These are phyloP conservation scores for Lophiotrema nucula DNA, from an alignment of 495 filamentous ascomycete species.

Conservation along the genomic window DNA sequence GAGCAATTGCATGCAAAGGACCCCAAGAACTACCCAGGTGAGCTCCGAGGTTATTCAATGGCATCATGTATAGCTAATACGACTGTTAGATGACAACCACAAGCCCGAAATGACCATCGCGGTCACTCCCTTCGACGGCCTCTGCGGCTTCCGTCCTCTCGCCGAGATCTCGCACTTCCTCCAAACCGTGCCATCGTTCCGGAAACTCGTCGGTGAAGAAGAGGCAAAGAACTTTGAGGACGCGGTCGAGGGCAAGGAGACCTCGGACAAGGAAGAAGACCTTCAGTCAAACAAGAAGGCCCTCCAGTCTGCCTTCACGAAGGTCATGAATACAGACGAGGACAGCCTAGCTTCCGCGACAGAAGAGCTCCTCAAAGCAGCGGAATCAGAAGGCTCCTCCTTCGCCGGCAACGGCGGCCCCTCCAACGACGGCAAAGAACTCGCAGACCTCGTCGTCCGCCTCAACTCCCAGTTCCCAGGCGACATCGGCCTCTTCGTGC, in stretches of 20 bases:
- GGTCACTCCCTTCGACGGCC: slow-evolving; percentile 89
- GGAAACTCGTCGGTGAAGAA: slow-evolving; percentile 70
- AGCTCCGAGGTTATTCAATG: background rate
- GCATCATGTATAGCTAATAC: background rate
- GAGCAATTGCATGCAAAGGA: slow-evolving; percentile 83
- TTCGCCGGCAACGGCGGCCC: slow-evolving; percentile 65
- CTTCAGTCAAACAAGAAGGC: slow-evolving; percentile 73
- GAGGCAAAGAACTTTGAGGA: slow-evolving; percentile 65
- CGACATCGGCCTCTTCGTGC: slow-evolving; percentile 74
- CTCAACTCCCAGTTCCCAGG: slow-evolving; percentile 74
- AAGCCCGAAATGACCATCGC: slow-evolving; percentile 99
- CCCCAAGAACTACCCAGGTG: slow-evolving; percentile 86
- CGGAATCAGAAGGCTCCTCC: slow-evolving; percentile 57
- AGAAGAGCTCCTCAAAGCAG: slow-evolving; percentile 66
- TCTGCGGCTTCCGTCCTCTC: slow-evolving; percentile 92
- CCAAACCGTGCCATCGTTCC: slow-evolving; percentile 66
- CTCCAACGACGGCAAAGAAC: slow-evolving; percentile 60
- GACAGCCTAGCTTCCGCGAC: slow-evolving; percentile 62
- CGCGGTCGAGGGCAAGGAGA: slow-evolving; percentile 64
- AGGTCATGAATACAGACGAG: slow-evolving; percentile 73
- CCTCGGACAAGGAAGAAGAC: slow-evolving; percentile 57
- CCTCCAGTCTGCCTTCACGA: slow-evolving; percentile 68
- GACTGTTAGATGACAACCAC: slow-evolving; percentile 82
- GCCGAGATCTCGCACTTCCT: slow-evolving; percentile 86
- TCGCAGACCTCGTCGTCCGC: slow-evolving; percentile 72